Evolutionary conservation across 306 rosid genomes (phyloP).

Genomic region (Bauhinia variegata): DNA sequence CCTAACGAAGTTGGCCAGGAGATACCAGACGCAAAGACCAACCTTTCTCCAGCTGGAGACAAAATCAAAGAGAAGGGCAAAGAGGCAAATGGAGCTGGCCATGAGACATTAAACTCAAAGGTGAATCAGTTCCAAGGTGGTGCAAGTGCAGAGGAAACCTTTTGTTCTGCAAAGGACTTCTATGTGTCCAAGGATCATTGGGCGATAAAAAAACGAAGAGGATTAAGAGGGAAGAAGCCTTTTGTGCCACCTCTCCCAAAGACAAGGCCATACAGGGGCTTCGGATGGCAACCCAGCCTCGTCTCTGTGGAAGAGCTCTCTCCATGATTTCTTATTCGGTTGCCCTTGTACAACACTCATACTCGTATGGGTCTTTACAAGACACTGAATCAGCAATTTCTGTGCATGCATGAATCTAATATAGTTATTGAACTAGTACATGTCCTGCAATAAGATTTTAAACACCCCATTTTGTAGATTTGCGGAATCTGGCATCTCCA

Average conservation of each 20-base stretch:
- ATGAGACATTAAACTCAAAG: slow-evolving; percentile 27
- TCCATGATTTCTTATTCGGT: slow-evolving; percentile 44
- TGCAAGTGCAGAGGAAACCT: slow-evolving; percentile 45
- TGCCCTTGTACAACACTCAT: slow-evolving; percentile 12
- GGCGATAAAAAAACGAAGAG: slow-evolving; percentile 37
- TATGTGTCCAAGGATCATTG: slow-evolving; percentile 35
- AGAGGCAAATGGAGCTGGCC: slow-evolving; percentile 4
- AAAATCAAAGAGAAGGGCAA: slow-evolving; percentile 19
- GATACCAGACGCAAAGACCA: slow-evolving; percentile 27
- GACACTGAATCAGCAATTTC: slow-evolving; percentile 9
- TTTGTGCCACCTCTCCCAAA: slow-evolving; percentile 68
- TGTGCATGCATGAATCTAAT: slow-evolving; percentile 12
- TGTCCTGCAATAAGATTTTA: slow-evolving; percentile 19
- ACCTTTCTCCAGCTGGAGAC: slow-evolving; percentile 16
- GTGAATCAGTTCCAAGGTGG: slow-evolving; percentile 18
- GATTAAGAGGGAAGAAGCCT: slow-evolving; percentile 53
- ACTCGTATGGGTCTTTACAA: slow-evolving; percentile 16
- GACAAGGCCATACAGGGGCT: slow-evolving; percentile 39
- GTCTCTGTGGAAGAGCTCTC: slow-evolving; percentile 68
- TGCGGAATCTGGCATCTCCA: not conserved
- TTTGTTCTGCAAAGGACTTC: slow-evolving; percentile 49
- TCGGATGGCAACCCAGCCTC: slow-evolving; percentile 73
- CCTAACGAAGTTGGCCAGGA: slow-evolving; percentile 22
- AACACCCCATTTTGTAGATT: not conserved
- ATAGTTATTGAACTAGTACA: slow-evolving; percentile 10